Conservation (phyloP, 2,329 filamentous ascomycete genomes). For the Hymenoscyphus repandus region DNA sequence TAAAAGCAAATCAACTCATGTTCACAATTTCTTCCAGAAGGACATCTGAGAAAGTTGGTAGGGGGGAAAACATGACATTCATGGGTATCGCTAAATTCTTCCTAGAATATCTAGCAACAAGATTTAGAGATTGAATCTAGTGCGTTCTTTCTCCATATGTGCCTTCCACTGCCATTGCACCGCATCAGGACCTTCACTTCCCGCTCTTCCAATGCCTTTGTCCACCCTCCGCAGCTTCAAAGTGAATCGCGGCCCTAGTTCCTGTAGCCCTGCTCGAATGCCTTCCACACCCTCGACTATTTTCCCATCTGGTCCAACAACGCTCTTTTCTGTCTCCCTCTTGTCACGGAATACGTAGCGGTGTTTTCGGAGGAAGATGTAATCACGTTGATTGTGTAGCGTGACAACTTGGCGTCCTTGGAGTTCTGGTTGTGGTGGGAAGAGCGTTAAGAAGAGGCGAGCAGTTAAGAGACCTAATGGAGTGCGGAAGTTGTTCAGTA, state of each 20-base stretch:
- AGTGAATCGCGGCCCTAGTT: conserved; percentile 78
- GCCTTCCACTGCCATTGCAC: conserved; percentile 91
- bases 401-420: conserved; percentile 86
- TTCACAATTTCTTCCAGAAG: no score
- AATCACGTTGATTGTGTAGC: conserved; percentile 91
- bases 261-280: conserved; percentile 82
- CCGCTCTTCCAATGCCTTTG: conserved; percentile 71
- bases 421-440: conserved; percentile 77
- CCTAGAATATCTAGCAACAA: neutral
- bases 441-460: conserved; percentile 73
- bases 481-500: conserved; percentile 93
- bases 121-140: conserved; percentile 81
- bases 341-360: conserved; percentile 92
- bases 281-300: conserved; percentile 79
- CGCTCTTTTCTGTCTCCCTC: conserved; percentile 77
- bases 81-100: neutral
- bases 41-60: no score
- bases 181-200: conserved; percentile 46
- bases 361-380: conserved; percentile 87
- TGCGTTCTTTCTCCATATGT: conserved; percentile 88
- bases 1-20: no score
- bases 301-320: conserved; percentile 75
- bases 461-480: conserved; percentile 85
- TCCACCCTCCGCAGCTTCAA: conserved; percentile 88
- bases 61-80: neutral